Conservation (phyloP, 2,329 filamentous ascomycete genomes). For the Claviceps capensis region DNA sequence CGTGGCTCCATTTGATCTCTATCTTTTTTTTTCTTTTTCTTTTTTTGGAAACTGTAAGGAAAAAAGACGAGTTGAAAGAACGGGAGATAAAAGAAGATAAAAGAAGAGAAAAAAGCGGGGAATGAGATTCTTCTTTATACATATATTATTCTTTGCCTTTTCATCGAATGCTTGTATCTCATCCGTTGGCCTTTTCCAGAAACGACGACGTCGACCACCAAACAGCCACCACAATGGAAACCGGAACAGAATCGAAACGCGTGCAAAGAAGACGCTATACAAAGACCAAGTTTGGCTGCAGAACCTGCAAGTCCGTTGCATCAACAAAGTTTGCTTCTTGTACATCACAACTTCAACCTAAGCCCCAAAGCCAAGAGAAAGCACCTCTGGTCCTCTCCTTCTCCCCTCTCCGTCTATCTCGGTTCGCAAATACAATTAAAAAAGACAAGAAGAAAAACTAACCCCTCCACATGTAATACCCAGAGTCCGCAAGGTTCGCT, state of each 20-base stretch:
- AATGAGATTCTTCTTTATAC: not conserved
- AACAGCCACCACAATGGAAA: not conserved
- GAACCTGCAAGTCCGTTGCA: constrained; percentile 3
- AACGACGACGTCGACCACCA: not conserved
- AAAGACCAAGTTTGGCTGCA: constrained; percentile 4
- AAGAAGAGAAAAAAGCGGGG: not conserved
- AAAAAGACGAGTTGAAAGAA: not conserved
- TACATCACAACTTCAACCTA: not conserved
- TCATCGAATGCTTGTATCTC: not conserved
- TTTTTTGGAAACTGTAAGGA: not conserved
- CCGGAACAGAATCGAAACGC: not conserved
- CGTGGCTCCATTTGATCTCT: too few species aligned
- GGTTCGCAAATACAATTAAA: not conserved
- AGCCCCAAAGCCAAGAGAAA: too few species aligned
- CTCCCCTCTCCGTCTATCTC: not conserved
- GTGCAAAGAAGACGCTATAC: constrained; percentile 1
- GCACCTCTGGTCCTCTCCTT: not conserved
- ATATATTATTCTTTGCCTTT: not conserved
- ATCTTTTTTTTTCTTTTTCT: too few species aligned
- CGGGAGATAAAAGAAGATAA: not conserved
- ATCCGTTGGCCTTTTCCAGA: not conserved
- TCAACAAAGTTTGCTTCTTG: not conserved
- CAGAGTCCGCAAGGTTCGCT: constrained; percentile 10
- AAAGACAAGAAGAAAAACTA: not conserved
- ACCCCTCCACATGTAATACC: not conserved